These are phyloP conservation scores for Rhododendron henanense DNA, from an alignment of 148 eudicot species.

Conservation along the genomic window DNA sequence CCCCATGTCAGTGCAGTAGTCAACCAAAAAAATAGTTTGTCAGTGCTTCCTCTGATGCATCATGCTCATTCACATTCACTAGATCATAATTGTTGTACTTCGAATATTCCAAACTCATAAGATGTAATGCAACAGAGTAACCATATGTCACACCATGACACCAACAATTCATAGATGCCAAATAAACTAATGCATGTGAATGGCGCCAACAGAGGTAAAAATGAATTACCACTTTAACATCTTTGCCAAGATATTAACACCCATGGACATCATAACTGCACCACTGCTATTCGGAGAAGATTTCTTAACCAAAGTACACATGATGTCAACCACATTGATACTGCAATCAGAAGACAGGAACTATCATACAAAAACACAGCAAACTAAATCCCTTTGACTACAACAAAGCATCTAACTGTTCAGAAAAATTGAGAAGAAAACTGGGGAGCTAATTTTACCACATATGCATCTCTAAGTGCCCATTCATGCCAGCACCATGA, in stretches of 20 bases:
- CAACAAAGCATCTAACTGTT: background rate
- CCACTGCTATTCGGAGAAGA: slow-evolving; percentile 47
- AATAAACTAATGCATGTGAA: background rate
- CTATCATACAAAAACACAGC: slow-evolving; percentile 1
- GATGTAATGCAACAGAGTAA: background rate
- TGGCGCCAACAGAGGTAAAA: background rate
- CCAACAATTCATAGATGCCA: background rate
- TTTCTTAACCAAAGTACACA: slow-evolving; percentile 69
- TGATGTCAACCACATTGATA: slow-evolving; percentile 67
- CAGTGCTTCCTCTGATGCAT: slow-evolving; percentile 2
- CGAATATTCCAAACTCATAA: background rate
- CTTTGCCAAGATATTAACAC: slow-evolving; percentile 64
- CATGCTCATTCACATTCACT: background rate
- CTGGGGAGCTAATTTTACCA: slow-evolving; percentile 30
- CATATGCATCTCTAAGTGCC: slow-evolving; percentile 31
- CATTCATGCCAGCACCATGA: slow-evolving; percentile 26
- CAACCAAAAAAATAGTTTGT: background rate
- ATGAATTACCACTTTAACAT: slow-evolving; percentile 79
- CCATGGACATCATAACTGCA: slow-evolving; percentile 61
- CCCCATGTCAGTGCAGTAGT: background rate
- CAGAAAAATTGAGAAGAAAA: background rate
- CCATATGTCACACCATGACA: background rate
- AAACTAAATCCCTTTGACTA: background rate
- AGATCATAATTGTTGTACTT: background rate
- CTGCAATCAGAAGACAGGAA: slow-evolving; percentile 34